Percentiles rank a stretch among this genome's conserved stretches.
phyloP scores from a whole-genome alignment of 73 alveolate genomes.

The Paramecium caudatum region DNA sequence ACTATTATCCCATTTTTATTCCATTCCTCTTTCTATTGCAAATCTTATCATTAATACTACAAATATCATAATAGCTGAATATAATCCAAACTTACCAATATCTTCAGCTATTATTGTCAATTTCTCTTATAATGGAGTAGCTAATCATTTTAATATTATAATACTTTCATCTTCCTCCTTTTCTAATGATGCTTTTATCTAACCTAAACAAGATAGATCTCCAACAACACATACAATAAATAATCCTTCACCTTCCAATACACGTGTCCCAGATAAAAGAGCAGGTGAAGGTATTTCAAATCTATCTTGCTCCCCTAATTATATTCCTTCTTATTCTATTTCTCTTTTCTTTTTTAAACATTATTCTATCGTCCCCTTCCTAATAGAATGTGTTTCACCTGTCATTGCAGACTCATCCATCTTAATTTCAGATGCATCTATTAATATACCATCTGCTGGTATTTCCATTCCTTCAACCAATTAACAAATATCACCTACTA shows the following conservation, averaged over 20 bases:
- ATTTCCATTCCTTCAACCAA: conserved; percentile 87
- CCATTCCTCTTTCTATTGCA: conserved; percentile 69
- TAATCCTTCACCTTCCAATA: conserved; percentile 74
- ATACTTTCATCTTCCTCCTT: conserved; percentile 64
- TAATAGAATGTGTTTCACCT: conserved; percentile 90
- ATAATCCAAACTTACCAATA: conserved; percentile 81
- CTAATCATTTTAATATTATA: not conserved
- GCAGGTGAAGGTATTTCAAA: conserved; percentile 72
- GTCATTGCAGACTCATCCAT: conserved; percentile 95
- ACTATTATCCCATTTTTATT: conserved; percentile 75
- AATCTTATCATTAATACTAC: conserved; percentile 59
- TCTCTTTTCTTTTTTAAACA: conserved; percentile 80
- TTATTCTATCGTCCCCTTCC: conserved; percentile 80
- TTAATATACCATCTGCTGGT: conserved; percentile 91
- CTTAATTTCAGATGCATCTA: conserved; percentile 86
- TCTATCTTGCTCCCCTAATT: conserved; percentile 59
- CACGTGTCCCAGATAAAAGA: conserved; percentile 68
- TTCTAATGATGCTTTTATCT: conserved; percentile 64
- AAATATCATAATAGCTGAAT: conserved; percentile 69
- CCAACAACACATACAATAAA: conserved; percentile 72
- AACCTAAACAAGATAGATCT: conserved; percentile 59
- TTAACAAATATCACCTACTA: conserved; percentile 91
- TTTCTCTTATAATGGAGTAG: conserved; percentile 75
- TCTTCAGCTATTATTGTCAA: conserved; percentile 79
- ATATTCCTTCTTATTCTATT: not conserved